Evolutionary conservation across 371 early-diverging fungal species (phyloP), one percentile per base, ranked within the genome.

Genomic region (Lichtheimia ornata): DNA sequence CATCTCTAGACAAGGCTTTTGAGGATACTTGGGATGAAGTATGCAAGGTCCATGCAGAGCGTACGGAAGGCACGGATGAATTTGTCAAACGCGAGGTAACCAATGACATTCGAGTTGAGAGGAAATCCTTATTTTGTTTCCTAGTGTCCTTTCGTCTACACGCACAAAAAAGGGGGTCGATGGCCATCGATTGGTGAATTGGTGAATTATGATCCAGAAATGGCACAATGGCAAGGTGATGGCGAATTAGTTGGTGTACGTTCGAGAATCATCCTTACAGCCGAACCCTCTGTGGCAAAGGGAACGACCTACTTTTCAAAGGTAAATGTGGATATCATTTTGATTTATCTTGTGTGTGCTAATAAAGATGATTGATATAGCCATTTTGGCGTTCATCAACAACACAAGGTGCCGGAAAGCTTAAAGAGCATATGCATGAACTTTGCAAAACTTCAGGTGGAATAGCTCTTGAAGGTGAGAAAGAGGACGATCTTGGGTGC

Each of bases 141-240:
- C 1, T 18, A 79, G 76, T 80, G 81, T 53, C 73, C 71, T 11
- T 80, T 74, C 57, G 64, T 80, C 13, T 71, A 73, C 42, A 64
- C 57, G 0, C 59, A 65, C 18, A 61, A 15, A 5, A 55, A 49
- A 35, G 58, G 59, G 3, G 53, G 57, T 0, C 59, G 56, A 30
- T 80, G 75, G 69, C 63, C 66, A 3, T 55, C 72, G 3, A 49
- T 80, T 53, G 76, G 77, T 13, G 68, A 72, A 17, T n/a, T 80
- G 24, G 69, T 80, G 13, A 70, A 70, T 13, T 74, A 72, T 64
- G 68, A 80, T 25, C 77, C 77, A 6, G 73, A 74, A 12, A 74
- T 73, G 75, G 60, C 77, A 5, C 73, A 74, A 43, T 80, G 81
- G 81, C 75, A 73, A 58, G 81, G 81, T 1, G 81, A 80, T 61